Percentiles rank a stretch among this genome's conserved stretches.
phyloP scores from a whole-genome alignment of 1,284 basidiomycete genomes.

The Inonotus hispidus region DNA sequence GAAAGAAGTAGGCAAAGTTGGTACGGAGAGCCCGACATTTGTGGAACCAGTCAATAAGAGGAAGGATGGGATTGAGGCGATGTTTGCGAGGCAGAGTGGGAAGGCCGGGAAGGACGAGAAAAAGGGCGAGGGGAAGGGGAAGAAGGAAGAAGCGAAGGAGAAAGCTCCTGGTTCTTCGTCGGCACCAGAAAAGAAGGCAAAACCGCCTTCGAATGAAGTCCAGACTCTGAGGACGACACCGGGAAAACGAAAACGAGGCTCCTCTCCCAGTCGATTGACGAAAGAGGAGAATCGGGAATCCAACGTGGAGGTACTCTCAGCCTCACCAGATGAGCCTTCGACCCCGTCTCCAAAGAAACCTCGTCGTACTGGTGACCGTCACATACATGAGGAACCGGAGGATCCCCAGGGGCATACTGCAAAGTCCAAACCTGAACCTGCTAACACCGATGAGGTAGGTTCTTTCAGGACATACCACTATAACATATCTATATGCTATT shows the following conservation, averaged over 20 bases:
- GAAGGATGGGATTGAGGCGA: conserved; percentile 84
- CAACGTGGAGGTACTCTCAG: conserved; percentile 5
- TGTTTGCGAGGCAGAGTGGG: conserved; percentile 66
- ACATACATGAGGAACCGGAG: not conserved
- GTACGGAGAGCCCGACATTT: conserved; percentile 76
- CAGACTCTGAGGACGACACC: not conserved
- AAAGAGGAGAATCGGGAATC: conserved; percentile 6
- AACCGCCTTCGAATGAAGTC: too few relatives aligned
- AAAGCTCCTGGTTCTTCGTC: not conserved
- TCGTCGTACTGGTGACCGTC: not conserved
- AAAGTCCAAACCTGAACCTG: too few relatives aligned
- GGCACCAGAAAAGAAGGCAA: not conserved
- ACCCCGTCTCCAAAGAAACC: not conserved
- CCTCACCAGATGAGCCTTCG: conserved; percentile 6
- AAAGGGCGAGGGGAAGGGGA: conserved; percentile 26
- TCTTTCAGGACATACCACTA: not conserved
- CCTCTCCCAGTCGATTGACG: not conserved
- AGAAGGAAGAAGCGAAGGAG: not conserved
- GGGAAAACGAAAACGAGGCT: conserved; percentile 3
- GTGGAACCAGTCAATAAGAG: conserved; percentile 75
- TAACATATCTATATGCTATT: not conserved
- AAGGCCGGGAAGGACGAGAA: not conserved
- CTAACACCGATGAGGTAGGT: not conserved
- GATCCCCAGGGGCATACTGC: too few relatives aligned
- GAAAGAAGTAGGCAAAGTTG: conserved; percentile 87